These are phyloP conservation scores for Plasmodium inui DNA, from an alignment of 169 alveolate genomes.

Conservation along the genomic window DNA sequence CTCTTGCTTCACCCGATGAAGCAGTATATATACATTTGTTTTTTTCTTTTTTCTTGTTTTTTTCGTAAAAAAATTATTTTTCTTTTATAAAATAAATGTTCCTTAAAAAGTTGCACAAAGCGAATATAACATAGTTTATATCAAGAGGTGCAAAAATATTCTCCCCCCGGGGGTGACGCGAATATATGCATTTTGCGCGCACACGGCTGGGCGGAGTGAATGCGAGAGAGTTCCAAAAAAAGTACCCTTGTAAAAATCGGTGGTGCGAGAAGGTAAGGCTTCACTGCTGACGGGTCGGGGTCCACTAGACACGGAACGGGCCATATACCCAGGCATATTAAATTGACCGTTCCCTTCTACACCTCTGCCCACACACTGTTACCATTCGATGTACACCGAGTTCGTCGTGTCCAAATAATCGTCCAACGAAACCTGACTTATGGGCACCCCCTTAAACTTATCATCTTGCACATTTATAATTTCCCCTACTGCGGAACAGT, in stretches of 20 bases:
- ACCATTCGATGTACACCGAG: slow-evolving; percentile 57
- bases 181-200: not conserved
- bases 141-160: not conserved
- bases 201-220: not conserved
- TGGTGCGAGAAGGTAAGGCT: not conserved
- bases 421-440: slow-evolving; percentile 17
- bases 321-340: not conserved
- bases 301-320: not conserved
- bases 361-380: not conserved
- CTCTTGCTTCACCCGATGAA: not conserved
- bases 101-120: not conserved
- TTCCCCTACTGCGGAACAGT: slow-evolving; percentile 71
- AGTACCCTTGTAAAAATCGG: not conserved
- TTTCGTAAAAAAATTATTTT: not conserved
- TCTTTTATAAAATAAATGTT: not conserved
- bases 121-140: not conserved
- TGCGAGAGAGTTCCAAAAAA: not conserved
- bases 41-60: slow-evolving; percentile 7
- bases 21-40: not conserved
- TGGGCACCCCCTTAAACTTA: slow-evolving; percentile 19
- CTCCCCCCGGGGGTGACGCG: not conserved
- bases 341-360: not conserved
- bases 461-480: slow-evolving; percentile 72
- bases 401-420: slow-evolving; percentile 58
- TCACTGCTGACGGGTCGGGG: not conserved